phyloP scores from a whole-genome alignment of 2,329 filamentous ascomycete species.

The Penicillium sp. region DNA sequence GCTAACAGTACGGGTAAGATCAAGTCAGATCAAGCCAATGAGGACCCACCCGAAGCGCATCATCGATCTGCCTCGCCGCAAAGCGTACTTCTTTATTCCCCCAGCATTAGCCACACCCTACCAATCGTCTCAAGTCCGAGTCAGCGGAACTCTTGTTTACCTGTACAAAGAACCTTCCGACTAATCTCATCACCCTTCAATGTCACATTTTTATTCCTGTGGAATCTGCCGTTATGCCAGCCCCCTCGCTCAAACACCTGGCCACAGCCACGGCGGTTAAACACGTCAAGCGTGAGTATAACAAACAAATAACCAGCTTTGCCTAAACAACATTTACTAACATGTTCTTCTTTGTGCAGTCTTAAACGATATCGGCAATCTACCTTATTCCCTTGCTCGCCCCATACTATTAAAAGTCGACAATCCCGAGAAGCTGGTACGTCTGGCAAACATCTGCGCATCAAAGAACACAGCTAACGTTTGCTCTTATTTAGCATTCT shows the following conservation, averaged over 20 bases:
- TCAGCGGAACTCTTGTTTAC: neutral
- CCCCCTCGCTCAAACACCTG: conserved; percentile 34
- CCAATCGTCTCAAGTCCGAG: too few relatives aligned
- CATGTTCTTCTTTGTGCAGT: conserved; percentile 29
- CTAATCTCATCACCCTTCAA: conserved; percentile 8
- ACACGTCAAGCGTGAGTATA: conserved; percentile 34
- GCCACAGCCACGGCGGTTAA: conserved; percentile 35
- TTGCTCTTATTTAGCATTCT: conserved; percentile 36
- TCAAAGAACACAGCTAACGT: conserved; percentile 5
- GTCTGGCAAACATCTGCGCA: conserved; percentile 11
- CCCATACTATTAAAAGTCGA: conserved; percentile 67
- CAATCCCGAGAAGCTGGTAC: conserved; percentile 66
- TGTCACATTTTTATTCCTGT: conserved; percentile 4
- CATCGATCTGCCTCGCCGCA: neutral
- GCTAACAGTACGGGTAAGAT: too few relatives aligned
- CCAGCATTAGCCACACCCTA: neutral
- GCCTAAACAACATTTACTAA: neutral
- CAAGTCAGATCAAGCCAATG: conserved; percentile 5
- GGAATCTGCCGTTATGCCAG: conserved; percentile 25
- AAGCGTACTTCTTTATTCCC: neutral
- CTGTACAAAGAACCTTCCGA: neutral
- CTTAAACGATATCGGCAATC: conserved; percentile 65
- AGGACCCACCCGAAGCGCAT: conserved; percentile 2
- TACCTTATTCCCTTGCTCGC: conserved; percentile 62
- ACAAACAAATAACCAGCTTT: neutral